A percentile compares a stretch with the other conserved stretches of the same genome.
These are phyloP conservation scores for Fusarium pininemorale DNA, from an alignment of 2,329 filamentous ascomycete genomes.

Conservation along the genomic window DNA sequence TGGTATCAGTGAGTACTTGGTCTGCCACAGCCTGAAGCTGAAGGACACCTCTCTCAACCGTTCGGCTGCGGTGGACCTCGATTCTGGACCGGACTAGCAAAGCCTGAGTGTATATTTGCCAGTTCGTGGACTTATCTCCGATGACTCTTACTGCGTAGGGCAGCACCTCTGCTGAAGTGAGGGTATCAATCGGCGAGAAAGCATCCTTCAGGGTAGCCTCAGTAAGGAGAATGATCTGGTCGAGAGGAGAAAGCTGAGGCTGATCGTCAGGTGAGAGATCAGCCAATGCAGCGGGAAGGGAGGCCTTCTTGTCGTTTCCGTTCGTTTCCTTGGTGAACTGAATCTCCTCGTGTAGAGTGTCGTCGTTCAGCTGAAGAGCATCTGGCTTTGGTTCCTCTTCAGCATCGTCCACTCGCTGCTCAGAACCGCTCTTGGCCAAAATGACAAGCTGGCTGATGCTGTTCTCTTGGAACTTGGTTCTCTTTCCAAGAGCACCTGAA, in stretches of 20 bases:
- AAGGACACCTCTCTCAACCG: constrained; percentile 86
- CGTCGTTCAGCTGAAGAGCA: constrained; percentile 84
- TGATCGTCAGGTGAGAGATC: constrained; percentile 80
- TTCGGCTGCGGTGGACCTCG: constrained; percentile 86
- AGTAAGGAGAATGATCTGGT: constrained; percentile 90
- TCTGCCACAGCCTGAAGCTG: constrained; percentile 96
- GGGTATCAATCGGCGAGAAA: constrained; percentile 79
- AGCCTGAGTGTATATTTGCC: constrained; percentile 97
- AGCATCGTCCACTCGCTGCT: constrained; percentile 33
- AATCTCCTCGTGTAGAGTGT: constrained; percentile 90
- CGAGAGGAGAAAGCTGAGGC: constrained; percentile 81
- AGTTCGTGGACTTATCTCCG: constrained; percentile 89
- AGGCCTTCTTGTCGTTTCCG: constrained; percentile 47
- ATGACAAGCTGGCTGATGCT: constrained; percentile 90
- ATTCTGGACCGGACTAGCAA: constrained; percentile 89
- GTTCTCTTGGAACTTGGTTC: constrained; percentile 81
- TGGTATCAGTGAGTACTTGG: constrained; percentile 89
- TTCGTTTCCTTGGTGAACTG: constrained; percentile 71
- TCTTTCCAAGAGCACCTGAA: constrained; percentile 86
- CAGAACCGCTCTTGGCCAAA: constrained; percentile 76
- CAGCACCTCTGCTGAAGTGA: constrained; percentile 92
- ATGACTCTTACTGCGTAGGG: constrained; percentile 92
- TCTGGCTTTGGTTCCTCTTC: constrained; percentile 61
- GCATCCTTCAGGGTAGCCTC: constrained; percentile 91
- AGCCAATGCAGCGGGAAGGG: constrained; percentile 69